Conservation (phyloP, 2,329 filamentous ascomycete genomes). For the Penicillium nordicum region DNA sequence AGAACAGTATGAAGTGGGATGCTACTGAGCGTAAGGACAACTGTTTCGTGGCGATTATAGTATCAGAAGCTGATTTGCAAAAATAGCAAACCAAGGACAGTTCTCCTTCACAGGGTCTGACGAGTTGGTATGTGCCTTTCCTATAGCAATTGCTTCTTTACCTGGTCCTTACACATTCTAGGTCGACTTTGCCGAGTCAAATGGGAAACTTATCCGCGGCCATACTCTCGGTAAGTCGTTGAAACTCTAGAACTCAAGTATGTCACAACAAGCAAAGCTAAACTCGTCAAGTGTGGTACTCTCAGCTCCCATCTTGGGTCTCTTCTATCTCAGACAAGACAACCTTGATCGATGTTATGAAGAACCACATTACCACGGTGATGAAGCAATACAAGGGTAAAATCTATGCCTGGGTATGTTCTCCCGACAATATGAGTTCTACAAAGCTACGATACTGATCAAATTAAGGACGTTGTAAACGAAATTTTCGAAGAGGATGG, state of each 20-base stretch:
- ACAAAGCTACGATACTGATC: not conserved
- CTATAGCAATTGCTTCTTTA: conserved; percentile 32
- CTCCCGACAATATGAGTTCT: not conserved
- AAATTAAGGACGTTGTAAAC: conserved; percentile 29
- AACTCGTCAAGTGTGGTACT: conserved; percentile 35
- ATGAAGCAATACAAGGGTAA: conserved; percentile 35
- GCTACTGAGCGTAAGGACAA: conserved; percentile 51
- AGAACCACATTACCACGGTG: conserved; percentile 41
- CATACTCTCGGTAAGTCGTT: conserved; percentile 53
- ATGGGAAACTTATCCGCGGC: conserved; percentile 54
- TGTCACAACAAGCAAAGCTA: not conserved
- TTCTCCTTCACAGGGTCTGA: conserved; percentile 52
- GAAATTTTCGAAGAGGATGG: conserved; percentile 53
- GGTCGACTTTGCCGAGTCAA: conserved; percentile 38
- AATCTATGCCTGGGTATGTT: conserved; percentile 36
- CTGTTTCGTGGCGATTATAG: not conserved
- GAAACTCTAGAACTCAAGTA: conserved; percentile 36
- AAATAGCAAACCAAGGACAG: not conserved
- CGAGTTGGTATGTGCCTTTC: conserved; percentile 29
- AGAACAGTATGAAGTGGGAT: conserved; percentile 65
- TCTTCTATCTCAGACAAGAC: conserved; percentile 51
- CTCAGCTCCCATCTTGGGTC: conserved; percentile 32
- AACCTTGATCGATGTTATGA: conserved; percentile 53
- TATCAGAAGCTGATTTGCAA: not conserved
- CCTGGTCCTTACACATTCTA: conserved; percentile 52